Conservation (phyloP, 768 basidiomycete genomes). For the Auriscalpium orientale region DNA sequence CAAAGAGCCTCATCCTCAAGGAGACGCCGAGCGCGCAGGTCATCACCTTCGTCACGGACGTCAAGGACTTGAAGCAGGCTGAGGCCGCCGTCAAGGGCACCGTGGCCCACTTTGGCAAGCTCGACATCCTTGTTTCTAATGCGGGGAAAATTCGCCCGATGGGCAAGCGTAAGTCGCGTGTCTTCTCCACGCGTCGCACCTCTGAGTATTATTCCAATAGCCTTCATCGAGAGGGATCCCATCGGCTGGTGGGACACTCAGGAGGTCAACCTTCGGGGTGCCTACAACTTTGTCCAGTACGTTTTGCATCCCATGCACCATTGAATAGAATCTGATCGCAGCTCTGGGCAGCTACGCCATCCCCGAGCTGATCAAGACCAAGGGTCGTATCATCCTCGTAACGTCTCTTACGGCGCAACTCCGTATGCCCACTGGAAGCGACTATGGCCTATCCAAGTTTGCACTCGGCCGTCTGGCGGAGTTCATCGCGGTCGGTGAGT, state of each 20-base stretch:
- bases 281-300: slow-evolving; percentile 18
- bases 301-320: neutral
- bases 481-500: slow-evolving; percentile 2
- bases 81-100: slow-evolving; percentile 10
- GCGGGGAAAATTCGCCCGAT: neutral
- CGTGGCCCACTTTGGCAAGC: slow-evolving; percentile 15
- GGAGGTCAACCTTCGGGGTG: slow-evolving; percentile 19
- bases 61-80: neutral
- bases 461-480: slow-evolving; percentile 2
- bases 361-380: neutral
- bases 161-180: neutral
- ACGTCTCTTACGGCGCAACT: neutral
- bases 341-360: neutral
- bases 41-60: slow-evolving; percentile 10
- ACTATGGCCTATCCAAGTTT: slow-evolving; percentile 2
- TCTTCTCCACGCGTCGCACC: too few species aligned
- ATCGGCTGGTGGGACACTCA: slow-evolving; percentile 19
- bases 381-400: slow-evolving; percentile 1
- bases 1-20: slow-evolving; percentile 4
- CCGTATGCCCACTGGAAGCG: neutral
- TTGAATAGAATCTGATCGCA: neutral
- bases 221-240: slow-evolving; percentile 16
- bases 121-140: slow-evolving; percentile 17
- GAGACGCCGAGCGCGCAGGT: slow-evolving; percentile 3
- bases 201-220: neutral